Evolutionary conservation across 1,139 yeast genomes (phyloP).

Genomic region (Suhomyces anneliseae): DNA sequence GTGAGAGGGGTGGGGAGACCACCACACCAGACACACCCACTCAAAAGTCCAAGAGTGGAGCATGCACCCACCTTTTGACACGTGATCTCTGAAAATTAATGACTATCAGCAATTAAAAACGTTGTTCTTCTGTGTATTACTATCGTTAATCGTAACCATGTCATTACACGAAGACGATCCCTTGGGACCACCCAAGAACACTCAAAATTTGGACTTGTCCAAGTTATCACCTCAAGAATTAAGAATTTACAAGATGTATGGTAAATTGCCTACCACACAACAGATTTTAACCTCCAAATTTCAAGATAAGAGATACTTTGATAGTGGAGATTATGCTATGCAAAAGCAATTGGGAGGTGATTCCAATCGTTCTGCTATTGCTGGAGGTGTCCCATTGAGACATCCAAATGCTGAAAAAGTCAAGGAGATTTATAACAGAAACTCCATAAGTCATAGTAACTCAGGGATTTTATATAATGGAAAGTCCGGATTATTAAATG

Average conservation of each 20-base stretch:
- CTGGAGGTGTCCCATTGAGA: constrained; percentile 40
- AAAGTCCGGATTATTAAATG: constrained; percentile 47
- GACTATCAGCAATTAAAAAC: constrained; percentile 8
- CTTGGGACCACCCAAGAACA: constrained; percentile 46
- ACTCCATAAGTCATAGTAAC: constrained; percentile 46
- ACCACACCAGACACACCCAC: background rate
- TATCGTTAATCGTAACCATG: constrained; percentile 4
- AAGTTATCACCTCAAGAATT: constrained; percentile 68
- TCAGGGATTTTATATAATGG: constrained; percentile 48
- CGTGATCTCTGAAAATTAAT: constrained; percentile 8
- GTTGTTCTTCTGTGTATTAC: background rate
- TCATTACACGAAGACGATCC: constrained; percentile 44
- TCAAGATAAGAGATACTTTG: constrained; percentile 91
- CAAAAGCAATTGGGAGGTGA: constrained; percentile 56
- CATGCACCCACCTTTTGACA: background rate
- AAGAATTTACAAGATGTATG: constrained; percentile 75
- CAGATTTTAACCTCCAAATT: constrained; percentile 78
- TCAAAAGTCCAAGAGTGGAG: background rate
- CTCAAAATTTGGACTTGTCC: constrained; percentile 53
- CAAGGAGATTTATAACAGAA: constrained; percentile 47
- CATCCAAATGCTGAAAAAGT: constrained; percentile 53
- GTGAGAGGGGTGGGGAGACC: no score
- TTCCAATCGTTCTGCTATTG: constrained; percentile 23
- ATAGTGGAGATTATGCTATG: constrained; percentile 96
- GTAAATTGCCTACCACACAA: constrained; percentile 82